phyloP scores from a whole-genome alignment of 345 rosid species.

The Acer negundo region DNA sequence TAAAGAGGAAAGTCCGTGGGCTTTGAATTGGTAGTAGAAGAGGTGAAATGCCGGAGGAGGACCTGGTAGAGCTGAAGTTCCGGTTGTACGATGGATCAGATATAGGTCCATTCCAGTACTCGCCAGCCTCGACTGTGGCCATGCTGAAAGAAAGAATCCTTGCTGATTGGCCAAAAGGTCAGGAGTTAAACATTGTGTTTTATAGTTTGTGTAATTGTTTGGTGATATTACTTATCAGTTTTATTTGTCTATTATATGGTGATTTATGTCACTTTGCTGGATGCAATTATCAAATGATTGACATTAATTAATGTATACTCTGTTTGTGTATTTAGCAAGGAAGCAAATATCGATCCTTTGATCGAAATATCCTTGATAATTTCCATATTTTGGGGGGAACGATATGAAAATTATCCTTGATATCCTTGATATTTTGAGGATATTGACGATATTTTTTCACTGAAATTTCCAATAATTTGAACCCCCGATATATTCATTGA shows the following conservation, averaged over 20 bases:
- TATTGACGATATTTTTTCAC: too few relatives aligned
- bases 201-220: neutral
- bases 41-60: slow-evolving; percentile 77
- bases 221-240: neutral
- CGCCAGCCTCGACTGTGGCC: slow-evolving; percentile 72
- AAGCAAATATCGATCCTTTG: too few relatives aligned
- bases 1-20: slow-evolving; percentile 6
- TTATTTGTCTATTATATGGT: neutral
- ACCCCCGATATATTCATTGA: too few relatives aligned
- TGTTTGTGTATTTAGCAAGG: neutral
- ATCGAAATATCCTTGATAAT: too few relatives aligned
- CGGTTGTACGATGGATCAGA: slow-evolving; percentile 90
- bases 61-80: slow-evolving; percentile 80
- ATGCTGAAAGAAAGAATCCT: slow-evolving; percentile 80
- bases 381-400: too few relatives aligned
- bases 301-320: neutral
- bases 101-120: slow-evolving; percentile 86
- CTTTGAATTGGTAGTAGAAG: slow-evolving; percentile 27
- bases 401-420: too few relatives aligned
- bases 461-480: too few relatives aligned
- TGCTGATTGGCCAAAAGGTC: slow-evolving; percentile 93
- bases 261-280: neutral
- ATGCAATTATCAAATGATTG: neutral
- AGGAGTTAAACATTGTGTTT: neutral
- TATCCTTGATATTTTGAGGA: too few relatives aligned